A percentile compares a stretch with the other conserved stretches of the same genome.
phyloP scores from a whole-genome alignment of 768 basidiomycete genomes.

The Tephrocybe sp. region DNA sequence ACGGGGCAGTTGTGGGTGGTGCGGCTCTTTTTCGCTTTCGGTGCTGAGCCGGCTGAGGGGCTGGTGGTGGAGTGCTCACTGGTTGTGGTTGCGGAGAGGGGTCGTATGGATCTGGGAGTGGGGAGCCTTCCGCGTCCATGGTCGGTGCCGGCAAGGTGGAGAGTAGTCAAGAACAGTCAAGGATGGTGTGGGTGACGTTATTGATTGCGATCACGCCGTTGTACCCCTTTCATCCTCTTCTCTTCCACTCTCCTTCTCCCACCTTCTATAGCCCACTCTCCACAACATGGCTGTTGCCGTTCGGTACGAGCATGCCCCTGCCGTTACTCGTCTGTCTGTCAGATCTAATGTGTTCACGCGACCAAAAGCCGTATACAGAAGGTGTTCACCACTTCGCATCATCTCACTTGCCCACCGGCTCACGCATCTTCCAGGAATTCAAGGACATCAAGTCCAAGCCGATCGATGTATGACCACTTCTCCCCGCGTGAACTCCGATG shows the following conservation, averaged over 20 bases:
- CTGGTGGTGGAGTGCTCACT: neutral
- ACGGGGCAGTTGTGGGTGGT: conserved; percentile 41
- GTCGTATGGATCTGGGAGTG: conserved; percentile 23
- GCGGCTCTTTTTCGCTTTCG: conserved; percentile 61
- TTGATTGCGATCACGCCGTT: conserved; percentile 9
- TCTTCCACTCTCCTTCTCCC: neutral
- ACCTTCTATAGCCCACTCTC: neutral
- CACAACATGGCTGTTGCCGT: conserved; percentile 35
- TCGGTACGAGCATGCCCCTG: conserved; percentile 29
- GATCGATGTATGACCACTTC: conserved; percentile 47
- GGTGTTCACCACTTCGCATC: conserved; percentile 34
- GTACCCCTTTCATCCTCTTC: neutral
- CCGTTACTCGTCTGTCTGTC: neutral
- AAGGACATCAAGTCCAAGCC: conserved; percentile 60
- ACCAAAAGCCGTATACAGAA: conserved; percentile 69
- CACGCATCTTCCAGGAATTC: conserved; percentile 55
- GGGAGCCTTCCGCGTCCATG: conserved; percentile 33
- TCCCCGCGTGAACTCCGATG: conserved; percentile 8
- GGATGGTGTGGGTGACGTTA: neutral
- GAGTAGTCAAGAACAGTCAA: neutral
- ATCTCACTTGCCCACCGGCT: neutral
- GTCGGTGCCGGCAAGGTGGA: conserved; percentile 3
- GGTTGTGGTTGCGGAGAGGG: conserved; percentile 8
- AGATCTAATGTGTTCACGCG: conserved; percentile 20
- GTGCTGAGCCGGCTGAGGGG: conserved; percentile 28